phyloP scores from a whole-genome alignment of 2,329 filamentous ascomycete genomes.

The Fusarium sp. region DNA sequence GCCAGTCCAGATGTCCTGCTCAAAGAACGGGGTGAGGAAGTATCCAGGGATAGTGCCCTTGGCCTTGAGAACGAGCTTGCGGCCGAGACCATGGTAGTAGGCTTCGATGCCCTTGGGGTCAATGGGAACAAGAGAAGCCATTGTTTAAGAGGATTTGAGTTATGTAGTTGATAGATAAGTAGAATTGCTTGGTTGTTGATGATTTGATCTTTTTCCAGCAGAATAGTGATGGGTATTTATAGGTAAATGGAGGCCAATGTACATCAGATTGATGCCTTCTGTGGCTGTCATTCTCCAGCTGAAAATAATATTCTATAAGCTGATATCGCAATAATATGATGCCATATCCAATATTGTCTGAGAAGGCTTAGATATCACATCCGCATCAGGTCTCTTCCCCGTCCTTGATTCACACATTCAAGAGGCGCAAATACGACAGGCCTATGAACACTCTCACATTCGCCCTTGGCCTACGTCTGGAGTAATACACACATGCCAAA shows the following conservation, averaged over 20 bases:
- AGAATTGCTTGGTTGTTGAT: too few relatives aligned
- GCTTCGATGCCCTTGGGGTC: background rate
- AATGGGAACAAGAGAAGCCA: background rate
- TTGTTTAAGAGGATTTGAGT: background rate
- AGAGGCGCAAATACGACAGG: background rate
- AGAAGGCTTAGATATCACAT: background rate
- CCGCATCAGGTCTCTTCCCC: background rate
- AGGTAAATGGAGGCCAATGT: too few relatives aligned
- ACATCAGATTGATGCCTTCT: too few relatives aligned
- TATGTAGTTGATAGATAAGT: too few relatives aligned
- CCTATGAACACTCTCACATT: background rate
- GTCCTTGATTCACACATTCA: fast-evolving
- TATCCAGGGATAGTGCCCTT: background rate
- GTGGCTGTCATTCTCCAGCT: background rate
- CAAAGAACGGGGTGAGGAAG: background rate
- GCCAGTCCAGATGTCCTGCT: background rate
- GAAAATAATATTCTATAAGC: background rate
- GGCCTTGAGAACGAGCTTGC: background rate
- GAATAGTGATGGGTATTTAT: too few relatives aligned
- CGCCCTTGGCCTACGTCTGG: background rate
- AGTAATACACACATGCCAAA: background rate
- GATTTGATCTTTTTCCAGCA: too few relatives aligned
- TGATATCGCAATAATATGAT: background rate
- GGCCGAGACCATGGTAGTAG: background rate
- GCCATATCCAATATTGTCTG: background rate